These are phyloP conservation scores for Vaccinium myrtillus DNA, from an alignment of 148 eudicot species.

Conservation along the genomic window DNA sequence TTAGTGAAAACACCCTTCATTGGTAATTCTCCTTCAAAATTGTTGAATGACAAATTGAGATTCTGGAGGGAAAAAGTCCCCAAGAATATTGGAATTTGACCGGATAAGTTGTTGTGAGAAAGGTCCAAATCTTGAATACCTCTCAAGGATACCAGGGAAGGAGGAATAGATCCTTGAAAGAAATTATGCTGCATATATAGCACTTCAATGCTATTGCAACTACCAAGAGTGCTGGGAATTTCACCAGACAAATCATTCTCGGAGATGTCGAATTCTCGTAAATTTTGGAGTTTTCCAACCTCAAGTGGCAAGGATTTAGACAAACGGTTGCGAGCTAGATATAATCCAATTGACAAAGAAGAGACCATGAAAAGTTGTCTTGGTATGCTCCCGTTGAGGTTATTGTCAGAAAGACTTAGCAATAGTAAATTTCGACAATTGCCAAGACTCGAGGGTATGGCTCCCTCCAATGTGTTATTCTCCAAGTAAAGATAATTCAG, in stretches of 20 bases:
- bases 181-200: too few relatives aligned
- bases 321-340: slow-evolving; percentile 1
- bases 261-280: not conserved
- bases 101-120: too few relatives aligned
- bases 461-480: not conserved
- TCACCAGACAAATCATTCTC: not conserved
- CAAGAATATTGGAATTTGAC: too few relatives aligned
- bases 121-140: too few relatives aligned
- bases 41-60: too few relatives aligned
- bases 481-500: not conserved
- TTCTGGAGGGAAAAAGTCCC: too few relatives aligned
- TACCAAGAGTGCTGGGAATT: too few relatives aligned
- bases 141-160: too few relatives aligned
- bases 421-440: not conserved
- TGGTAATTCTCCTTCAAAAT: too few relatives aligned
- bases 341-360: not conserved
- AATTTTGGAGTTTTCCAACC: not conserved
- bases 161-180: too few relatives aligned
- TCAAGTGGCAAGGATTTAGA: not conserved
- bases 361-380: not conserved
- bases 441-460: not conserved
- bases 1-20: too few relatives aligned
- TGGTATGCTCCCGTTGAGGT: slow-evolving; percentile 17
- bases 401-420: slow-evolving; percentile 5
- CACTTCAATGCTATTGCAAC: too few relatives aligned